Evolutionary conservation across 495 filamentous ascomycete genomes (phyloP).

Genomic region (Neurospora sp.): DNA sequence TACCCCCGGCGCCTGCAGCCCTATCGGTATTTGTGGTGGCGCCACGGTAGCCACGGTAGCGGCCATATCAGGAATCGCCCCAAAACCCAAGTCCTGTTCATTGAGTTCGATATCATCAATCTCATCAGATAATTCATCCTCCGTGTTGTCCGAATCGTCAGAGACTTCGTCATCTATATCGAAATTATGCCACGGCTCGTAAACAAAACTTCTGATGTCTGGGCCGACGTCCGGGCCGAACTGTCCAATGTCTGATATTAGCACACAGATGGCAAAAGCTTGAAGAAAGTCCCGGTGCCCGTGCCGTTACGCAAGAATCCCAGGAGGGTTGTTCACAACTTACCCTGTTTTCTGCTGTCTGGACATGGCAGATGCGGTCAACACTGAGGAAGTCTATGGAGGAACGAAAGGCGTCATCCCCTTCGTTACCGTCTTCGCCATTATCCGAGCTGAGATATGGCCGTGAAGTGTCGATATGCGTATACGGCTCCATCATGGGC

Average conservation of each 20-base stretch:
- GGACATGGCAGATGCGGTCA: slow-evolving; percentile 14
- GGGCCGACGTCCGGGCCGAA: slow-evolving; percentile 16
- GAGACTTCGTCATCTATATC: slow-evolving; percentile 11
- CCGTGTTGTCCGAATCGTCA: slow-evolving; percentile 9
- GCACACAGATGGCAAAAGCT: not conserved
- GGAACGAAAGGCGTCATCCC: not conserved
- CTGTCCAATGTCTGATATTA: slow-evolving; percentile 3
- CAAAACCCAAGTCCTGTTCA: not conserved
- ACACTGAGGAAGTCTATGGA: slow-evolving; percentile 1
- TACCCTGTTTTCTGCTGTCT: slow-evolving; percentile 21
- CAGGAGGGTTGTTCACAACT: slow-evolving; percentile 1
- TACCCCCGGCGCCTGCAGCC: not conserved
- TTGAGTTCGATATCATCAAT: slow-evolving; percentile 11
- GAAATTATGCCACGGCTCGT: slow-evolving; percentile 4
- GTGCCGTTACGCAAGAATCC: not conserved
- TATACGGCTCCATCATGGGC: not conserved
- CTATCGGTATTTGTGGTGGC: not conserved
- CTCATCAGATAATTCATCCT: slow-evolving; percentile 4
- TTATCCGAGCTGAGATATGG: not conserved
- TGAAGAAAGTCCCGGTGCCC: not conserved
- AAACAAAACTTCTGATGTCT: slow-evolving; percentile 15
- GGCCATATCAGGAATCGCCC: not conserved
- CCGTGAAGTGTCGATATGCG: not conserved
- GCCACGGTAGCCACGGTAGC: too few relatives aligned
- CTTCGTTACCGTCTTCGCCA: not conserved